Conservation (phyloP, 2,329 filamentous ascomycete species). For the Beauveria rudraprayagi region DNA sequence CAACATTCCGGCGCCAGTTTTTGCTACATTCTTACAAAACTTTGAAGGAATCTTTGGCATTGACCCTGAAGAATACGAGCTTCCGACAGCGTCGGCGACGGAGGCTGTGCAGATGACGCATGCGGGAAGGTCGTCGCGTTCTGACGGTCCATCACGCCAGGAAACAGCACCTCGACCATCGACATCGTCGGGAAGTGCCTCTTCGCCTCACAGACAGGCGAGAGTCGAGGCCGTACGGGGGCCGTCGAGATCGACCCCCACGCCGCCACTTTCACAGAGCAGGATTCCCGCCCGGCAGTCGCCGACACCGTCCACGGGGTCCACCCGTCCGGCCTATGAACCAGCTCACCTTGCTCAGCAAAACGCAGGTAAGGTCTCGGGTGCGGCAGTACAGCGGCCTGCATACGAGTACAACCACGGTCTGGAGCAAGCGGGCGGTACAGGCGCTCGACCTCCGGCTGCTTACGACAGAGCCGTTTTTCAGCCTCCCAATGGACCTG, state of each 20-base stretch:
- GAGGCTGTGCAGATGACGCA: conserved; percentile 28
- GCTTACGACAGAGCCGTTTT: conserved; percentile 32
- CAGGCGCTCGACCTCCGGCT: conserved; percentile 18
- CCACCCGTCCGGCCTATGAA: conserved; percentile 33
- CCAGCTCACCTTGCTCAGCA: conserved; percentile 32
- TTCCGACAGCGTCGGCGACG: conserved; percentile 35
- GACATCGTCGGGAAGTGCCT: conserved; percentile 41
- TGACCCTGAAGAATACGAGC: conserved; percentile 55
- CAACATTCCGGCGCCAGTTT: conserved; percentile 91
- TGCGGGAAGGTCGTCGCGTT: conserved; percentile 23
- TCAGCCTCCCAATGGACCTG: conserved; percentile 19
- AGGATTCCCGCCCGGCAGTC: conserved; percentile 27
- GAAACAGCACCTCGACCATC: conserved; percentile 39
- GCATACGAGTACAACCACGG: conserved; percentile 38
- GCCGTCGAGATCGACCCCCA: conserved; percentile 34
- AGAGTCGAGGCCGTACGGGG: conserved; percentile 24
- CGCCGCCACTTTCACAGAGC: conserved; percentile 37
- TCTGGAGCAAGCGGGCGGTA: conserved; percentile 12
- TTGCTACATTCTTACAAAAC: conserved; percentile 88
- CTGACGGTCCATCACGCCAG: conserved; percentile 23
- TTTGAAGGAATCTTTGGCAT: conserved; percentile 78
- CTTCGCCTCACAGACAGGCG: conserved; percentile 37
- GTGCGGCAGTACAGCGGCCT: conserved; percentile 26
- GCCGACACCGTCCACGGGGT: conserved; percentile 34
- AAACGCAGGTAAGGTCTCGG: conserved; percentile 21